Evolutionary conservation across 2,329 filamentous ascomycete species (phyloP).

Genomic region (Aaosphaeria pasadenensis): DNA sequence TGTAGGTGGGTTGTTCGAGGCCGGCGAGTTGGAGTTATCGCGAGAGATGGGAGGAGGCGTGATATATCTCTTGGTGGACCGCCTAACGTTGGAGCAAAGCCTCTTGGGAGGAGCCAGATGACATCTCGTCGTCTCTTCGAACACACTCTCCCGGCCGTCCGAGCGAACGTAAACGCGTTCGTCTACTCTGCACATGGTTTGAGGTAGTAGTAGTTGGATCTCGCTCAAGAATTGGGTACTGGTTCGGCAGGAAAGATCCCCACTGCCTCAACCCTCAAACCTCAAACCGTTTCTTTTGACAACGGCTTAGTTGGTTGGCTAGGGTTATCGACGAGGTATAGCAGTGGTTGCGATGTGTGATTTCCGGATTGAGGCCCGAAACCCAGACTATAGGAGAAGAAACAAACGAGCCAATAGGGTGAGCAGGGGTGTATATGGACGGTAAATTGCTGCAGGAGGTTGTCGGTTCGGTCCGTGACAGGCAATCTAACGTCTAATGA

Average conservation of each 20-base stretch:
- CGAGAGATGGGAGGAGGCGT: slow-evolving; percentile 10
- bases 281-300: slow-evolving; percentile 1
- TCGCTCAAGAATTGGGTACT: background rate
- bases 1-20: slow-evolving; percentile 27
- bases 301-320: background rate
- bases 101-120: slow-evolving; percentile 17
- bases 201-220: background rate
- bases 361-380: slow-evolving; percentile 17
- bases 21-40: slow-evolving; percentile 26
- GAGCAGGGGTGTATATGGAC: background rate
- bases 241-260: background rate
- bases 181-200: slow-evolving; percentile 31
- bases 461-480: background rate
- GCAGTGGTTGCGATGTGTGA: slow-evolving; percentile 8
- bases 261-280: slow-evolving; percentile 8
- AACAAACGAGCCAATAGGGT: background rate
- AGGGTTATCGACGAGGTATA: slow-evolving; percentile 5
- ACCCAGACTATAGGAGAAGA: slow-evolving; percentile 6
- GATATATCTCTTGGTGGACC: slow-evolving; percentile 20
- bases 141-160: slow-evolving; percentile 22
- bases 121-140: slow-evolving; percentile 22
- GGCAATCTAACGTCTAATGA: background rate
- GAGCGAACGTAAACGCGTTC: slow-evolving; percentile 24
- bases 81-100: slow-evolving; percentile 23
- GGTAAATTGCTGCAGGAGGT: background rate